Conservation (phyloP, 2,329 filamentous ascomycete genomes). For the Alternaria tenuissima region DNA sequence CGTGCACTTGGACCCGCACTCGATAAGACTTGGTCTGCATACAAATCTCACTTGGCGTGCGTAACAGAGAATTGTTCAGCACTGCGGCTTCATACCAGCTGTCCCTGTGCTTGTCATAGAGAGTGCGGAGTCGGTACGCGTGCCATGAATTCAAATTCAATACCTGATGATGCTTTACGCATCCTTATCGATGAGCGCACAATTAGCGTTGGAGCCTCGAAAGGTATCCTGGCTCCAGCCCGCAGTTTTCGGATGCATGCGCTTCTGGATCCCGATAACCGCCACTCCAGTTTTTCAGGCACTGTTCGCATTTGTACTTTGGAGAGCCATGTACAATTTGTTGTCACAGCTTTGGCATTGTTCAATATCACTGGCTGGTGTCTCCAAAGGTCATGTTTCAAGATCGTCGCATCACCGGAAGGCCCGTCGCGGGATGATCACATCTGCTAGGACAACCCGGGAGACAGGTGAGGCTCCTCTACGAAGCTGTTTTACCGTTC, state of each 20-base stretch:
- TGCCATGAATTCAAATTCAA: neutral
- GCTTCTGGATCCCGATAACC: neutral
- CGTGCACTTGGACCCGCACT: neutral
- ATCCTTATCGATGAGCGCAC: neutral
- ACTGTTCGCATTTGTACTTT: neutral
- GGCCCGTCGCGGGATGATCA: conserved; percentile 12
- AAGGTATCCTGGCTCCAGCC: neutral
- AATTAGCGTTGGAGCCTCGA: neutral
- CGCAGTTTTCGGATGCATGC: neutral
- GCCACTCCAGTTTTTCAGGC: neutral
- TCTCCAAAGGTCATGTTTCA: conserved; percentile 11
- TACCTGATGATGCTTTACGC: neutral
- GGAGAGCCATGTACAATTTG: neutral
- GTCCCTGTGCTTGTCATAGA: neutral
- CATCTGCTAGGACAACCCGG: conserved; percentile 9
- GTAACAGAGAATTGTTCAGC: neutral
- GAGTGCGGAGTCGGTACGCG: neutral
- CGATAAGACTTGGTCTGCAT: neutral
- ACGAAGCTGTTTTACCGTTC: neutral
- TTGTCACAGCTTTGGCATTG: neutral
- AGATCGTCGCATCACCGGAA: conserved; percentile 17
- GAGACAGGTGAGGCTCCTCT: neutral
- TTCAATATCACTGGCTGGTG: conserved; percentile 3
- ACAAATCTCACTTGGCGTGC: neutral
- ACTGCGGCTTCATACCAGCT: neutral